A percentile compares a stretch with the other conserved stretches of the same genome.
Evolutionary conservation across 345 rosid genomes (phyloP).

Genomic region (Moricandia arvensis): DNA sequence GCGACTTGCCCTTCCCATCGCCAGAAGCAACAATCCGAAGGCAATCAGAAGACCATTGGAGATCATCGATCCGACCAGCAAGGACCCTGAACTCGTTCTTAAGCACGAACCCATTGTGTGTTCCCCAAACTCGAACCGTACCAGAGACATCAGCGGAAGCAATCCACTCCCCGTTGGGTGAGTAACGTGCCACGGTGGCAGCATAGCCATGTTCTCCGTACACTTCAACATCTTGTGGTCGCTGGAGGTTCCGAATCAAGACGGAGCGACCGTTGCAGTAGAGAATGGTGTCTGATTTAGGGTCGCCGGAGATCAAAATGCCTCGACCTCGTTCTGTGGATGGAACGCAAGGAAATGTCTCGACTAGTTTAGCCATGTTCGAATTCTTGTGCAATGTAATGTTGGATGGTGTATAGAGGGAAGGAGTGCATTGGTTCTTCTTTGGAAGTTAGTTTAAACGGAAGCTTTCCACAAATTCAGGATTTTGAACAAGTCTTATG

Average conservation of each 20-base stretch:
- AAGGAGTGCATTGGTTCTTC: conserved; percentile 3
- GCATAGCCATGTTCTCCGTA: conserved; percentile 92
- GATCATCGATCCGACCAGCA: conserved; percentile 89
- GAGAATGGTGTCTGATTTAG: conserved; percentile 67
- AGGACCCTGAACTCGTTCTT: conserved; percentile 89
- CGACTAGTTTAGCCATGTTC: conserved; percentile 53
- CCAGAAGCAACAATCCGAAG: conserved; percentile 87
- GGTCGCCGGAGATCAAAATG: conserved; percentile 70
- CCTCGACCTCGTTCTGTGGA: conserved; percentile 93
- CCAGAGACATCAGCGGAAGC: conserved; percentile 94
- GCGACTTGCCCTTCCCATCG: conserved; percentile 88
- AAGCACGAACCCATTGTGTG: conserved; percentile 76
- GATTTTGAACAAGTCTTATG: conserved; percentile 25
- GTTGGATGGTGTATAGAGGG: not conserved
- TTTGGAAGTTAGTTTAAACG: not conserved
- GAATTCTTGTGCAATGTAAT: not conserved
- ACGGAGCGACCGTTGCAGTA: conserved; percentile 85
- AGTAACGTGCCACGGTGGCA: conserved; percentile 86
- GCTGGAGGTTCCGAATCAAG: conserved; percentile 62
- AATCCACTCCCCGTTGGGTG: conserved; percentile 98
- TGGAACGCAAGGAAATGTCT: conserved; percentile 82
- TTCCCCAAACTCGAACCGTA: conserved; percentile 88
- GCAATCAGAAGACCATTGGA: conserved; percentile 93
- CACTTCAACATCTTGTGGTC: conserved; percentile 68
- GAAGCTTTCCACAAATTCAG: not conserved